Conservation (phyloP, 805 yeast species). For the Ogataea angusta region DNA sequence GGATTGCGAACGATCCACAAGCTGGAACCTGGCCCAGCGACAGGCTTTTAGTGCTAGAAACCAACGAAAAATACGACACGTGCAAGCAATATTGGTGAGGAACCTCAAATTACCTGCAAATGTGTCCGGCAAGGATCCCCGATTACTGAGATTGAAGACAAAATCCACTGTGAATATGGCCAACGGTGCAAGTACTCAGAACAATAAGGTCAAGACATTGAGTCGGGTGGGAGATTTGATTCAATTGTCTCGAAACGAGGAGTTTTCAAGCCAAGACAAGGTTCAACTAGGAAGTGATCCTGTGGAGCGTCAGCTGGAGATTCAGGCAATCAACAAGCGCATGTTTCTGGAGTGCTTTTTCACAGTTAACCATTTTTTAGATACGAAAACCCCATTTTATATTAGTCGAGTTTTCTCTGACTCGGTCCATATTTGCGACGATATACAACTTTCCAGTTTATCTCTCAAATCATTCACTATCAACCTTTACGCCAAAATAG, state of each 20-base stretch:
- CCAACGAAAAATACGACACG: conserved; percentile 27
- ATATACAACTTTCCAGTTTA: conserved; percentile 19
- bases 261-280: background rate
- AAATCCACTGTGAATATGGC: conserved; percentile 11
- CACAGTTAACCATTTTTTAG: conserved; percentile 31
- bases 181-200: background rate
- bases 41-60: conserved; percentile 5
- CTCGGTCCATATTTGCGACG: conserved; percentile 28
- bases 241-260: background rate
- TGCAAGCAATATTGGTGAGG: conserved; percentile 19
- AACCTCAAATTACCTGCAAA: conserved; percentile 14
- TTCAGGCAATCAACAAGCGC: conserved; percentile 28
- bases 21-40: conserved; percentile 5
- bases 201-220: conserved; percentile 4
- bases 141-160: conserved; percentile 8
- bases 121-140: background rate
- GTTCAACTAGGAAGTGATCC: conserved; percentile 18
- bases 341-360: conserved; percentile 35
- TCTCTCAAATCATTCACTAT: conserved; percentile 24
- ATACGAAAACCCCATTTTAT: conserved; percentile 30
- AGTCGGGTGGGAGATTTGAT: conserved; percentile 16
- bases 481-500: conserved; percentile 21
- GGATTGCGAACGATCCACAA: conserved; percentile 7
- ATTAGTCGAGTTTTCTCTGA: conserved; percentile 33
- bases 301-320: conserved; percentile 26